A percentile compares a stretch with the other conserved stretches of the same genome.
These are phyloP conservation scores for Umbelopsis vinacea DNA, from an alignment of 192 early-diverging fungal species.

Conservation along the genomic window DNA sequence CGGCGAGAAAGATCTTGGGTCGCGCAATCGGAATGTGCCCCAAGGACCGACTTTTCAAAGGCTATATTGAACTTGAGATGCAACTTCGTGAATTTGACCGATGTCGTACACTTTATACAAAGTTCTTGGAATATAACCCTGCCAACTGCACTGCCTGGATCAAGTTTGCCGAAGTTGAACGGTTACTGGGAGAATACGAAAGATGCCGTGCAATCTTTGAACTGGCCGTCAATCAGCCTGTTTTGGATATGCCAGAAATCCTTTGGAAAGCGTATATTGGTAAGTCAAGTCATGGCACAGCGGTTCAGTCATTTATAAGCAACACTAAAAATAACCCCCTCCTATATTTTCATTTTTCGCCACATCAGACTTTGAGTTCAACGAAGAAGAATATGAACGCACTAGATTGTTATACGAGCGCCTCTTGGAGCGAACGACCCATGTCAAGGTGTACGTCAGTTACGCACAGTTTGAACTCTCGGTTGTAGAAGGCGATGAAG, in stretches of 20 bases:
- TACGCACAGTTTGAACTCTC: conserved; percentile 89
- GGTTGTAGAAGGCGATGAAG: conserved; percentile 61
- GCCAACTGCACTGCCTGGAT: conserved; percentile 94
- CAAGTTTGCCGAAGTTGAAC: conserved; percentile 93
- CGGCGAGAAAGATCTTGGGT: conserved; percentile 84
- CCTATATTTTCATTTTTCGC: too few relatives aligned
- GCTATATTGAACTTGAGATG: conserved; percentile 96
- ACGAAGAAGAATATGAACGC: conserved; percentile 78
- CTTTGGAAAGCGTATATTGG: conserved; percentile 98
- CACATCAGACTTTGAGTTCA: conserved; percentile 80
- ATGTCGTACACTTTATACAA: conserved; percentile 86
- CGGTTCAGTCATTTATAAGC: neutral
- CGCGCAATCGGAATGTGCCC: conserved; percentile 86
- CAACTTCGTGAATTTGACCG: conserved; percentile 94
- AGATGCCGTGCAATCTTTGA: conserved; percentile 89
- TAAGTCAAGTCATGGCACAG: conserved; percentile 6
- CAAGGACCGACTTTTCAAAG: conserved; percentile 92
- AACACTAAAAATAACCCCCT: too few relatives aligned
- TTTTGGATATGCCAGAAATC: conserved; percentile 97
- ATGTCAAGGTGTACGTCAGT: conserved; percentile 98
- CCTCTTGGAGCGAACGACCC: conserved; percentile 83
- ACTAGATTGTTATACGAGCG: conserved; percentile 84
- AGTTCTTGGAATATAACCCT: conserved; percentile 88
- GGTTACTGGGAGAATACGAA: conserved; percentile 83
- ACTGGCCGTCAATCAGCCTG: conserved; percentile 86